A percentile compares a stretch with the other conserved stretches of the same genome.
Conservation (phyloP, 1,284 basidiomycete genomes). For the Mycosarcoma maydis region DNA sequence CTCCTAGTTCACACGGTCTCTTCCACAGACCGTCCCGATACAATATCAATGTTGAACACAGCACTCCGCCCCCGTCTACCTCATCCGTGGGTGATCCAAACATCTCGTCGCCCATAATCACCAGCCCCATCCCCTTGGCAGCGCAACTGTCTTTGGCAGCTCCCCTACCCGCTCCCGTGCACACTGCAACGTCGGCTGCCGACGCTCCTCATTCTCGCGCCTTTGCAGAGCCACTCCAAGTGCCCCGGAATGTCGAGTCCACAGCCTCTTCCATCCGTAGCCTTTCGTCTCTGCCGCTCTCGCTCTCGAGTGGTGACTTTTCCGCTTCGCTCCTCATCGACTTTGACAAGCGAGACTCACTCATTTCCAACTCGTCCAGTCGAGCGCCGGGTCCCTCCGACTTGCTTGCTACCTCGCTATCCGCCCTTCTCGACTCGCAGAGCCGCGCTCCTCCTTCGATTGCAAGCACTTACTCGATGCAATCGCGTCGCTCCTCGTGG, state of each 20-base stretch:
- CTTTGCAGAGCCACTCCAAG: conserved; percentile 10
- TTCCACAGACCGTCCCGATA: conserved; percentile 31
- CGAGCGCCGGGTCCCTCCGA: conserved; percentile 41
- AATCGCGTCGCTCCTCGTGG: conserved; percentile 35
- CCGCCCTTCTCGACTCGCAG: conserved; percentile 7
- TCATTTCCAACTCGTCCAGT: conserved; percentile 22
- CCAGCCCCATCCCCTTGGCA: conserved; percentile 18
- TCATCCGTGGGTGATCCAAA: conserved; percentile 3
- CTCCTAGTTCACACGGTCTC: conserved; percentile 13
- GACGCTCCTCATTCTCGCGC: conserved; percentile 9
- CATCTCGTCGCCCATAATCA: conserved; percentile 31
- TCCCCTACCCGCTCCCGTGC: not conserved
- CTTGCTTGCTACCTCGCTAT: conserved; percentile 11
- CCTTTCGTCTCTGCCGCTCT: conserved; percentile 22
- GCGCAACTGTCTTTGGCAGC: conserved; percentile 5
- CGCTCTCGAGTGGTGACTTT: conserved; percentile 17
- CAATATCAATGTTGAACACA: not conserved
- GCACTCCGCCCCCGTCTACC: conserved; percentile 3
- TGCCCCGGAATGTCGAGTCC: conserved; percentile 21
- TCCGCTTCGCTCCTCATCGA: conserved; percentile 27
- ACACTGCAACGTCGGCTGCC: not conserved
- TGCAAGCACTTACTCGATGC: conserved; percentile 31
- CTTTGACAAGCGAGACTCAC: conserved; percentile 31
- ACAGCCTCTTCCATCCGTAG: conserved; percentile 16
- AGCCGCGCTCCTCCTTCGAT: conserved; percentile 22